Percentiles rank a stretch among this genome's conserved stretches.
Conservation (phyloP, 228 moss, liverwort and hornwort genomes). For the Sphagnum magellanicum region DNA sequence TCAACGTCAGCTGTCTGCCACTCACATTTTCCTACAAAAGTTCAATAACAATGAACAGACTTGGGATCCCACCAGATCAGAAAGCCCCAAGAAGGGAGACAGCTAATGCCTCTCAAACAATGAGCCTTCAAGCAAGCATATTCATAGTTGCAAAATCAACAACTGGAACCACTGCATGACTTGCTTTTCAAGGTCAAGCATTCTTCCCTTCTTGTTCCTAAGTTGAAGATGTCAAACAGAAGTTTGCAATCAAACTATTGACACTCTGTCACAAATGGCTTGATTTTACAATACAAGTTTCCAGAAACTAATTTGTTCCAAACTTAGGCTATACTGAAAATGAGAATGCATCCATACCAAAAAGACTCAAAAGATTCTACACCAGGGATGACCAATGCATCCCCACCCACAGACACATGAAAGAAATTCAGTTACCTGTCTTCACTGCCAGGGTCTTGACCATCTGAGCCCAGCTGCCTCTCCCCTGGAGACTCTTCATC, state of each 20-base stretch:
- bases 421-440: conserved; percentile 19
- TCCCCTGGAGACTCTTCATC: conserved; percentile 16
- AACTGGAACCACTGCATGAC: too few relatives aligned
- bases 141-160: too few relatives aligned
- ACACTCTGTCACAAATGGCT: not conserved
- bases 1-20: not conserved
- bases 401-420: too few relatives aligned
- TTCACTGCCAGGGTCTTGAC: conserved; percentile 13
- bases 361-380: not conserved
- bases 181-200: not conserved
- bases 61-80: too few relatives aligned
- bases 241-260: not conserved
- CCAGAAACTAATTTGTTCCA: not conserved
- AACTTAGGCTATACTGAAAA: not conserved
- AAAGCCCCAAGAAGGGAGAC: too few relatives aligned
- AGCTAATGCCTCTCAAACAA: not conserved
- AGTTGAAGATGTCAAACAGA: not conserved
- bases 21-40: not conserved
- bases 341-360: not conserved
- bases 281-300: not conserved
- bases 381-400: too few relatives aligned
- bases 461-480: conserved; percentile 21
- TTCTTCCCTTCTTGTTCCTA: not conserved
- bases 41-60: not conserved
- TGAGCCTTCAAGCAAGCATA: not conserved